These are phyloP conservation scores for Ganoderma leucocontextum DNA, from an alignment of 1,284 basidiomycete species.

Conservation along the genomic window DNA sequence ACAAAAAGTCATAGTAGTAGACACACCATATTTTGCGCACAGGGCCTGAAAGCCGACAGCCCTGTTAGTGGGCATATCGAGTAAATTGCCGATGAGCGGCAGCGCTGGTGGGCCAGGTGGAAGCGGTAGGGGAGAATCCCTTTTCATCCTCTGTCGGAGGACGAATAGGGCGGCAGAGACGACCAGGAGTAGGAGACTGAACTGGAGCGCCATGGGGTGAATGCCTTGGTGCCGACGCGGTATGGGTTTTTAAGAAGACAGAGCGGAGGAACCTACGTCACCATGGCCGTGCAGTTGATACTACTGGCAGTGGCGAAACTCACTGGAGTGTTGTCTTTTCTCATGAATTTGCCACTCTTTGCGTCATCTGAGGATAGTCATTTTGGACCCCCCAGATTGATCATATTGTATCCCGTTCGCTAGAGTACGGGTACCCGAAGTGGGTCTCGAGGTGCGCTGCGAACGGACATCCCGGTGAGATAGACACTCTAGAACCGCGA, in stretches of 20 bases:
- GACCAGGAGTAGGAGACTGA: not conserved
- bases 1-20: no score
- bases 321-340: no score
- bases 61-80: slow-evolving; percentile 8
- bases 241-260: not conserved
- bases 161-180: not conserved
- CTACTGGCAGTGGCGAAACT: no score
- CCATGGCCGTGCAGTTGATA: not conserved
- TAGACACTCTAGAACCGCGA: no score
- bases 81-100: slow-evolving; percentile 17
- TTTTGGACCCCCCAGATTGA: no score
- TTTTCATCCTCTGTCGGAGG: not conserved
- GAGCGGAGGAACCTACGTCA: not conserved
- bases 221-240: not conserved
- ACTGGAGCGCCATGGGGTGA: not conserved
- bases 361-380: no score
- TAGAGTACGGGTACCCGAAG: no score
- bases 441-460: no score
- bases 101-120: slow-evolving; percentile 16
- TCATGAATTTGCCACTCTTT: no score
- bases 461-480: no score
- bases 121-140: slow-evolving; percentile 3
- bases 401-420: no score
- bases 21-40: slow-evolving; percentile 4
- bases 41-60: not conserved